phyloP scores from a whole-genome alignment of 2,329 filamentous ascomycete species.

The Colletotrichum sp. region DNA sequence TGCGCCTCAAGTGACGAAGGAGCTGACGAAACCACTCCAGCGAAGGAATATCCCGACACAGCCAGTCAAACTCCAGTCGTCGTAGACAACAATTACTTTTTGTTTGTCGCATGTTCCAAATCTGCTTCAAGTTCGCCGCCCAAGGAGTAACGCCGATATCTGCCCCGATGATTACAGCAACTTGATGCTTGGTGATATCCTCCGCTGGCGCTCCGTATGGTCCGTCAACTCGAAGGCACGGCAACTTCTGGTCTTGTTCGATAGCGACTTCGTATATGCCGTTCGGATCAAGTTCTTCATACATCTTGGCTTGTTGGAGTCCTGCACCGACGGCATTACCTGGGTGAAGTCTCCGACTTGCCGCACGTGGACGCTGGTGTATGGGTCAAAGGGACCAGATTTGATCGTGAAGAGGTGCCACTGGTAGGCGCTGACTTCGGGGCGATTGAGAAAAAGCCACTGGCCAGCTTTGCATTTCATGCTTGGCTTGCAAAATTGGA shows the following conservation, averaged over 20 bases:
- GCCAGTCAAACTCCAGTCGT: conserved; percentile 98
- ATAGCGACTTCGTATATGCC: conserved; percentile 99
- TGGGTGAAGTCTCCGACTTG: conserved; percentile 97
- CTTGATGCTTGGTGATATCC: conserved; percentile 94
- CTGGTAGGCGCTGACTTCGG: conserved; percentile 84
- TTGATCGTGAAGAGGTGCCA: conserved; percentile 99
- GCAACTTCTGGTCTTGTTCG: conserved; percentile 92
- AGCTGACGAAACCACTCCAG: conserved; percentile 99
- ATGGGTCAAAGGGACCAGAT: conserved; percentile 94
- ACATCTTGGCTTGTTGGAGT: conserved; percentile 83
- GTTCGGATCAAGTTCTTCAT: conserved; percentile 88
- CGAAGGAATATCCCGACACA: conserved; percentile 92
- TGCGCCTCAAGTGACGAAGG: conserved; percentile 90
- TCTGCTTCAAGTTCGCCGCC: conserved; percentile 92
- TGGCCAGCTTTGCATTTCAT: conserved; percentile 99
- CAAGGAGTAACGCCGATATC: conserved; percentile 89
- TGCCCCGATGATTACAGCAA: conserved; percentile 83
- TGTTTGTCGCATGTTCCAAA: conserved; percentile 93
- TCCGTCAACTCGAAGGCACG: conserved; percentile 85
- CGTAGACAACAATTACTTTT: conserved; percentile 89
- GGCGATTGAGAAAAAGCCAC: conserved; percentile 96
- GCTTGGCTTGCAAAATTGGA: conserved; percentile 69
- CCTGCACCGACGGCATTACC: conserved; percentile 90
- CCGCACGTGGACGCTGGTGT: conserved; percentile 91
- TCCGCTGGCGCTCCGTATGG: conserved; percentile 97